phyloP scores from a whole-genome alignment of 768 basidiomycete species.

The Pleurotus eryngii region DNA sequence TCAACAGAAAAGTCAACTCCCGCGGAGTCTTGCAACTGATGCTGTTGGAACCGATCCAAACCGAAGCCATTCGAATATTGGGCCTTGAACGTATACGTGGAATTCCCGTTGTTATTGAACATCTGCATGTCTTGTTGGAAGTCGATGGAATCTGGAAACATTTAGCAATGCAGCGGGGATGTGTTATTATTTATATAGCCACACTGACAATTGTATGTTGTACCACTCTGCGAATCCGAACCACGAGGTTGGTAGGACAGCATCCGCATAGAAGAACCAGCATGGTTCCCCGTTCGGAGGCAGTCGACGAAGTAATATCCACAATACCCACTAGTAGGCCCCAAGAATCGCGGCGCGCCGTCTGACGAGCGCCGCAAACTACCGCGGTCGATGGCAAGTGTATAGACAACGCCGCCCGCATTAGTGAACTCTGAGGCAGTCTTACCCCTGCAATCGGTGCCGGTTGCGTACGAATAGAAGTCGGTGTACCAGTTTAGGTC shows the following conservation, averaged over 20 bases:
- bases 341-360: too few relatives aligned
- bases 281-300: too few relatives aligned
- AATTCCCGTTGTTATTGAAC: constrained; percentile 1
- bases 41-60: background rate
- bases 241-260: background rate
- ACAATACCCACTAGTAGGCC: too few relatives aligned
- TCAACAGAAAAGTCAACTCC: background rate
- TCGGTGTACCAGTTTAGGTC: constrained; percentile 1
- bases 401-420: too few relatives aligned
- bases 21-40: background rate
- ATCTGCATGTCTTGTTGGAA: constrained; percentile 3
- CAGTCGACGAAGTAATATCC: too few relatives aligned
- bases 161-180: background rate
- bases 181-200: too few relatives aligned
- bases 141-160: background rate
- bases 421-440: background rate
- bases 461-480: background rate
- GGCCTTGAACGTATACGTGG: background rate
- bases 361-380: too few relatives aligned
- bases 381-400: too few relatives aligned
- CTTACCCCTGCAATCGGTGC: background rate
- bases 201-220: background rate
- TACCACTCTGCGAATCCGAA: background rate
- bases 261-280: background rate
- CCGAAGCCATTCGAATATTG: background rate